Percentiles rank a stretch among this genome's conserved stretches.
Evolutionary conservation across 129 eudicot species (phyloP).

Genomic region (Erigeron canadensis): DNA sequence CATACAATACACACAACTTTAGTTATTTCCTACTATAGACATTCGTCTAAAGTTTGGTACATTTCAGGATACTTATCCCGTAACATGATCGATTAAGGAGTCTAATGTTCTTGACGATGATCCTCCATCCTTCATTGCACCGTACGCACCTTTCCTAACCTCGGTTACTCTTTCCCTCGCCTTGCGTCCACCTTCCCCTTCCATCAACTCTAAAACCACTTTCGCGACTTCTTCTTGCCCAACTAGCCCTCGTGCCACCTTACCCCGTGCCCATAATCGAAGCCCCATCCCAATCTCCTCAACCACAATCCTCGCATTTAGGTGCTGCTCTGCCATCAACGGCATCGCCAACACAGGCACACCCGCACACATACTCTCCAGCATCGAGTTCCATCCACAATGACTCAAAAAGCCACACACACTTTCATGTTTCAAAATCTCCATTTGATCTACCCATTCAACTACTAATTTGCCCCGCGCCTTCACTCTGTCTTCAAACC

Average conservation of each 20-base stretch:
- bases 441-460: constrained; percentile 60
- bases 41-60: no score
- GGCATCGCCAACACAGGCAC: constrained; percentile 61
- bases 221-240: constrained; percentile 42
- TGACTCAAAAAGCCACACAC: constrained; percentile 60
- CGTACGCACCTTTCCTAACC: constrained; percentile 28
- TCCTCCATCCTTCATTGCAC: constrained; percentile 45
- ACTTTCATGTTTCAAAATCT: constrained; percentile 36
- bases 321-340: constrained; percentile 60
- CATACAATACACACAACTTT: no score
- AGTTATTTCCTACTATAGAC: no score
- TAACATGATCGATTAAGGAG: constrained; percentile 32
- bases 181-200: constrained; percentile 35
- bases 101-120: constrained; percentile 37
- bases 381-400: constrained; percentile 70
- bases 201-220: constrained; percentile 42
- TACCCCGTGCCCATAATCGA: constrained; percentile 33
- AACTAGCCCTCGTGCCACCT: constrained; percentile 43
- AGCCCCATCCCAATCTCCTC: constrained; percentile 48
- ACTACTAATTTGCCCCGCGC: constrained; percentile 47
- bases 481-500: constrained; percentile 41
- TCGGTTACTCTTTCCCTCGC: constrained; percentile 37
- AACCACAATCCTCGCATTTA: constrained; percentile 55
- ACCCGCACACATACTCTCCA: constrained; percentile 52
- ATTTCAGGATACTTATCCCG: no score